Base-by-base conservation (phyloP, 1,139 yeast species). In the Debaryomyces subglobosus region DNA sequence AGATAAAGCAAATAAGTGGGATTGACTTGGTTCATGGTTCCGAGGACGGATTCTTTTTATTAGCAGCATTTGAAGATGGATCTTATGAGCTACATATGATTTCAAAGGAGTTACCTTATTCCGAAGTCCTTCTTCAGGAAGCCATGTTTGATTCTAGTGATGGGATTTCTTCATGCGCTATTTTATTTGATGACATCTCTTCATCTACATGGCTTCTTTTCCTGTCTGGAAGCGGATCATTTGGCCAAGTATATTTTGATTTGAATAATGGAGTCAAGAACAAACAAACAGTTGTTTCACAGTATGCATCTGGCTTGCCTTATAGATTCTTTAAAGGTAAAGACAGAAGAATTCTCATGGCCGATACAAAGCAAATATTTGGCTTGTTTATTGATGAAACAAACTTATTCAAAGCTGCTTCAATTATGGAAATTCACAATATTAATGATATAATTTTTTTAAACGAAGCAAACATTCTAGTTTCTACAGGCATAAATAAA, bases 41-140 rank as follows among this genome's bases (percentile, higher is more conserved):
- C 16, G 40, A 45, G 10, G 35, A 44, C n/a, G 49, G 47, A 25
- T 53, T 40, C 38, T 39, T 59, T 20, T 16, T 57, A 4, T 45
- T 59, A 16, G 39, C 57, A 4, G 30, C 54, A 5, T 59, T 49
- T 43, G 56, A 59, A 59, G 52, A 58, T 48, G 62, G 62, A 2
- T 39, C 48, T 10, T 53, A 47, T 39, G 45, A 34, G 20, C 25
- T 59, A 23, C 50, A 53, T 37, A 44, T 45, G 45, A 35, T 48
- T 9, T 39, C 54, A 2, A 44, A 46, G 15, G 27, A 38, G 10
- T 51, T 48, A 13, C 20, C n/a, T 10, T 12, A 21, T 13, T 34
- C 43, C 27, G 50, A 55, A 16, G 18, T 49, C 4, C 27, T 55
- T 6, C 13, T 43, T 3, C 23, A 41, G n/a, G 55, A 52, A 24